These are phyloP conservation scores for Nannochloris sp. DNA, from an alignment of 139 green algal species.

Conservation along the genomic window DNA sequence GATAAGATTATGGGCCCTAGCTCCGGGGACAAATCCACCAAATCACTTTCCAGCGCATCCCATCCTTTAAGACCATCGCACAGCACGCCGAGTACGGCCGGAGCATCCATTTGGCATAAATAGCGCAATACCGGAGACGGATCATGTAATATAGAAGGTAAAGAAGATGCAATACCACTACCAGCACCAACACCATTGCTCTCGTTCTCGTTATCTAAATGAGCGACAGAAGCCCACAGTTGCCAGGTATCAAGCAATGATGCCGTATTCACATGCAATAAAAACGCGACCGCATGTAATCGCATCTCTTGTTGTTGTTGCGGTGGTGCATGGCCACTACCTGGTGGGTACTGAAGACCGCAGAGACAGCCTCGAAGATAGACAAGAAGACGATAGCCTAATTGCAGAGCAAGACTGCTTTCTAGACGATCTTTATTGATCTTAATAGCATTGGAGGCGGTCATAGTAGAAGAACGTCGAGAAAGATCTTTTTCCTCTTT, in stretches of 20 bases:
- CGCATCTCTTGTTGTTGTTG: slow-evolving; percentile 9
- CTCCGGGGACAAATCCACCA: slow-evolving; percentile 10
- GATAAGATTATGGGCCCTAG: not conserved
- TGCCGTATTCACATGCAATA: slow-evolving; percentile 22
- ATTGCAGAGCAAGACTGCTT: slow-evolving; percentile 1
- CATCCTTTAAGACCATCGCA: slow-evolving; percentile 30
- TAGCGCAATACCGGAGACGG: slow-evolving; percentile 29
- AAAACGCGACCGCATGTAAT: slow-evolving; percentile 30
- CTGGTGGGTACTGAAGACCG: slow-evolving; percentile 37
- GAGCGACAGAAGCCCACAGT: slow-evolving; percentile 21
- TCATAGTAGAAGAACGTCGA: not conserved
- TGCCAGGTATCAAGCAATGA: slow-evolving; percentile 18
- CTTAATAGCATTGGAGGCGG: slow-evolving; percentile 5
- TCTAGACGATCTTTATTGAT: not conserved
- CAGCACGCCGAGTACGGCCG: slow-evolving; percentile 27
- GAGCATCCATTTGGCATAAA: slow-evolving; percentile 28
- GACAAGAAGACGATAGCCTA: slow-evolving; percentile 59
- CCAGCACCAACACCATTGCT: not conserved
- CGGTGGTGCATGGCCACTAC: not conserved
- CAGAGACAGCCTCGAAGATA: slow-evolving; percentile 51
- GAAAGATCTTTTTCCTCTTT: not conserved
- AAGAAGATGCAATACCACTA: not conserved
- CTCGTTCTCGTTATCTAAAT: not conserved
- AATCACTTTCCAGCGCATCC: slow-evolving; percentile 42
- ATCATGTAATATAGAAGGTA: slow-evolving; percentile 13